Base-by-base conservation (phyloP, 129 eudicot genomes). In the Oenanthe sinensis region DNA sequence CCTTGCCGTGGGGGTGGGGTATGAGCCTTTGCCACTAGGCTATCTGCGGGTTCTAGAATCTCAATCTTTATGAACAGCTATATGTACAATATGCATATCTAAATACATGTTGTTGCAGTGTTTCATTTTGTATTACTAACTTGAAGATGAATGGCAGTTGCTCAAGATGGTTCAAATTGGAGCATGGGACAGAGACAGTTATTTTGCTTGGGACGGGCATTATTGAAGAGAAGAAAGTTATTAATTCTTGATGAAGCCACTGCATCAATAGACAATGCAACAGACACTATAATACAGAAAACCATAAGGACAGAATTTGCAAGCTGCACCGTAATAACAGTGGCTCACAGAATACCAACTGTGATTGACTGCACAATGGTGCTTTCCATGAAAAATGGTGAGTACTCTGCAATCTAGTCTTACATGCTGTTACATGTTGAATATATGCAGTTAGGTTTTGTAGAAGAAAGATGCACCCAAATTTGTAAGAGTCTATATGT, bases 191-290 rank as follows among this genome's bases (percentile, higher is more conserved):
- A 89, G 52, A 28, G 93, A 13, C 97, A 89, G n/a, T 77, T 91
- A 22, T 91, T 91, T 71, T 91, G 93, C 73, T 62, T 91, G 65
- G 97, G 93, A 77, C 75, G 93, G 50, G 92, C 92, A n/a, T 84
- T 91, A 50, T 71, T 91, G 62, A 91, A 87, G 78, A 87, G 90
- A 78, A 80, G 88, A 49, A 85, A 83, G 76, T 87, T 89, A 73
- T 17, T 91, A 39, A 87, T 91, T 47, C 97, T 91, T n/a, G 97
- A 89, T 75, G 97, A 91, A 87, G 97, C 97, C 49, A 88, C 97
- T 3, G 90, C 97, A 5, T 91, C 96, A 16, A 88, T 91, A 1
- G 97, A 91, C 85, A 91, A 91, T 83, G 88, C 91, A 19, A 91
- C 97, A 1, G 97, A 91, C 68, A 49, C 85, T 1, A 65, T 87